Evolutionary conservation across 2,329 filamentous ascomycete genomes (phyloP).

Genomic region (Alternaria hordeiaustralica): DNA sequence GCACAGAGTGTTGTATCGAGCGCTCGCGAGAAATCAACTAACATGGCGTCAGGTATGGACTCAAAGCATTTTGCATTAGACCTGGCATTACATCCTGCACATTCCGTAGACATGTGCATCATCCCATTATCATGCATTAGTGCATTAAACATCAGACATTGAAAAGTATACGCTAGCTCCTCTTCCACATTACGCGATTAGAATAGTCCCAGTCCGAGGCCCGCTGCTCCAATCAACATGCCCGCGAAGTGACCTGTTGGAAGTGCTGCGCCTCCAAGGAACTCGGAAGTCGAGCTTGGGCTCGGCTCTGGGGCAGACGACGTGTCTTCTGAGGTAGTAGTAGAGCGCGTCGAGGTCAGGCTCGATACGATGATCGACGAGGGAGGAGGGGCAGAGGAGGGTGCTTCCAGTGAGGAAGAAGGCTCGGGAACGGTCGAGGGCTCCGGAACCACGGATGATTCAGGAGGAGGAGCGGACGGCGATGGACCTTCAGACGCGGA

Average conservation of each 20-base stretch:
- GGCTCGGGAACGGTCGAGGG: not conserved
- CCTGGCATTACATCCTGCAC: conserved; percentile 7
- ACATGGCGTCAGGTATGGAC: not conserved
- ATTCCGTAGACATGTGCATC: not conserved
- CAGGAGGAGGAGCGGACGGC: not conserved
- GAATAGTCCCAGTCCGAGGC: conserved; percentile 31
- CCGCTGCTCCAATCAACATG: conserved; percentile 32
- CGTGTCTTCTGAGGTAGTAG: conserved; percentile 4
- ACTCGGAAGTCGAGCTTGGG: conserved; percentile 9
- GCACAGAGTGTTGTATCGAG: not conserved
- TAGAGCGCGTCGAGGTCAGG: conserved; percentile 16
- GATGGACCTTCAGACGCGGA: conserved; percentile 25
- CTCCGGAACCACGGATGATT: not conserved
- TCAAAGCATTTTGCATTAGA: not conserved
- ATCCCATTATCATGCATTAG: not conserved
- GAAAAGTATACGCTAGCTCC: not conserved
- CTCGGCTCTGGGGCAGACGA: conserved; percentile 10
- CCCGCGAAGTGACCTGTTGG: conserved; percentile 25
- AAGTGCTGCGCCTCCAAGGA: conserved; percentile 25
- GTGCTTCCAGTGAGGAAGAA: not conserved
- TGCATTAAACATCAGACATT: conserved; percentile 8
- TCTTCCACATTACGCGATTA: conserved; percentile 1
- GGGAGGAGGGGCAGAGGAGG: not conserved
- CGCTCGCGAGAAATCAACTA: not conserved
- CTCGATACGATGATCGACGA: conserved; percentile 10